phyloP scores from a whole-genome alignment of 2,329 filamentous ascomycete species.

The Pseudogymnoascus sp. region DNA sequence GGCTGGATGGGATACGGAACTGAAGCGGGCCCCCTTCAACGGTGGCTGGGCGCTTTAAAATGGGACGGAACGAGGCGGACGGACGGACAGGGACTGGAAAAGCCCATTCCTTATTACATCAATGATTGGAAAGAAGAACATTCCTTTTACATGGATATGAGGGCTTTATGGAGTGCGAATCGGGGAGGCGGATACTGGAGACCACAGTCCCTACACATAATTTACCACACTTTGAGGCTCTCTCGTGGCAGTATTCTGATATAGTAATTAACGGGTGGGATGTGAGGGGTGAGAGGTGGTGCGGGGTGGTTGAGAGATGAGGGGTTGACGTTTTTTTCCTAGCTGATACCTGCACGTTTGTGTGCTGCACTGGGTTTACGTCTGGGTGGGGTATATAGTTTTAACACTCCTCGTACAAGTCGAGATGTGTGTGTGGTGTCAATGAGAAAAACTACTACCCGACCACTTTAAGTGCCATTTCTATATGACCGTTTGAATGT shows the following conservation, averaged over 20 bases:
- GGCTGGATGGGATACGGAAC: neutral
- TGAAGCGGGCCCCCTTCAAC: conserved; percentile 4
- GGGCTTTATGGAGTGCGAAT: neutral
- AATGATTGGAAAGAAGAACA: neutral
- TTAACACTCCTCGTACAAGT: neutral
- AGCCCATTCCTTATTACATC: neutral
- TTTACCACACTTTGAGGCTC: conserved; percentile 1
- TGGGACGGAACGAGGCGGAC: neutral
- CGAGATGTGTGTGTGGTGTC: neutral
- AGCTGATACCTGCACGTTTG: neutral
- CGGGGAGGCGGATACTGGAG: neutral
- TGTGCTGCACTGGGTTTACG: conserved; percentile 3
- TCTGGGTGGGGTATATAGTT: neutral
- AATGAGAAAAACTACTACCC: conserved; percentile 1
- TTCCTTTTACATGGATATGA: conserved; percentile 1
- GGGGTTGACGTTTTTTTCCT: neutral
- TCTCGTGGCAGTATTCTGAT: conserved; percentile 5
- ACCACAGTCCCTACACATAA: conserved; percentile 8
- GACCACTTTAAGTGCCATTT: neutral
- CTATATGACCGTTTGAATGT: neutral
- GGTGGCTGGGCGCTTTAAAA: conserved; percentile 6
- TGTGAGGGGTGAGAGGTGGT: neutral
- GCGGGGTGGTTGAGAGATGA: neutral
- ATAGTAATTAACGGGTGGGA: conserved; percentile 1
- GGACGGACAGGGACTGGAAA: neutral